These are phyloP conservation scores for Fusarium luffae DNA, from an alignment of 2,329 filamentous ascomycete genomes.

Conservation along the genomic window DNA sequence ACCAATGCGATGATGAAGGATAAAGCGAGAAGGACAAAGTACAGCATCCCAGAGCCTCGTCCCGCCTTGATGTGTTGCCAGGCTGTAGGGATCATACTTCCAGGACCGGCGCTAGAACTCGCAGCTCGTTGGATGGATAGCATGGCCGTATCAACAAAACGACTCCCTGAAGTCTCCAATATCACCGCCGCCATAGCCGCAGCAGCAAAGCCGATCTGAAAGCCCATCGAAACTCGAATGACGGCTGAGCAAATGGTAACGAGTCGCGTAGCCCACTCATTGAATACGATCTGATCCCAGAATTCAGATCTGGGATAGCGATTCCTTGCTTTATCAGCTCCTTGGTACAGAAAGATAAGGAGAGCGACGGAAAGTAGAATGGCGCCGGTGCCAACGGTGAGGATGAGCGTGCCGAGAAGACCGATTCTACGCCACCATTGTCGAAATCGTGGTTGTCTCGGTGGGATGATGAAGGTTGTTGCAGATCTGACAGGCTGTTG, in stretches of 20 bases:
- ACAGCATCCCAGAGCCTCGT: not conserved
- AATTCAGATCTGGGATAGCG: not conserved
- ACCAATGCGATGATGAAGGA: not conserved
- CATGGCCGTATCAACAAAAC: not conserved
- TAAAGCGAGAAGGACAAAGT: not conserved
- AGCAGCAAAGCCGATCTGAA: conserved; percentile 18
- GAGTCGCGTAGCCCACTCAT: conserved; percentile 17
- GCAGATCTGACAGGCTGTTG: not conserved
- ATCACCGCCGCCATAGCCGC: conserved; percentile 22
- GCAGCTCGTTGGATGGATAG: conserved; percentile 18
- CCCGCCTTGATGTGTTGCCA: not conserved
- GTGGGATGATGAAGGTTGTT: not conserved
- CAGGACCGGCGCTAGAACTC: conserved; percentile 4
- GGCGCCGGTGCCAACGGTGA: not conserved
- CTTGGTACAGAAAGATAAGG: conserved; percentile 19
- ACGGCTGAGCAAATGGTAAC: conserved; percentile 27
- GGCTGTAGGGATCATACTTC: conserved; percentile 13
- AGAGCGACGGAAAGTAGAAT: conserved; percentile 11
- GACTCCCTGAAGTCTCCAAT: conserved; percentile 16
- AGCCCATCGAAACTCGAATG: conserved; percentile 13
- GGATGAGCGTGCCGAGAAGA: not conserved
- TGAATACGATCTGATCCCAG: conserved; percentile 12
- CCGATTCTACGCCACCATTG: conserved; percentile 23
- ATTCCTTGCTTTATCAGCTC: conserved; percentile 2
- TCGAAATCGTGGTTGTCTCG: not conserved